These are phyloP conservation scores for Colletotrichum lini DNA, from an alignment of 2,329 filamentous ascomycete genomes.

Conservation along the genomic window DNA sequence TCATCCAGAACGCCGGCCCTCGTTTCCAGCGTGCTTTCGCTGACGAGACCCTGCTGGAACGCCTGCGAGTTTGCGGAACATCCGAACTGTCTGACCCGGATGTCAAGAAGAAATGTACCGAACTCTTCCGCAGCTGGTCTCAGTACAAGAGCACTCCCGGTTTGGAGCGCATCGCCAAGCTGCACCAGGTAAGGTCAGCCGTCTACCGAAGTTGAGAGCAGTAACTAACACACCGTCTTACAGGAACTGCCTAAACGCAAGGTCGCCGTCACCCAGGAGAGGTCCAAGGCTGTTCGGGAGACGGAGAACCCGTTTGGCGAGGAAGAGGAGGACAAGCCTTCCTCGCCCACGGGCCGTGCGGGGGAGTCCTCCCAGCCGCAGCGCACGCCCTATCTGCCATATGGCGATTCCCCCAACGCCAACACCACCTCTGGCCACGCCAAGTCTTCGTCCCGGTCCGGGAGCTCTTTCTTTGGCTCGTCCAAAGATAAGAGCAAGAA, in stretches of 20 bases:
- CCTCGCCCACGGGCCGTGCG: slow-evolving; percentile 45
- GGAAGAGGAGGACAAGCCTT: slow-evolving; percentile 70
- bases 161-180: slow-evolving; percentile 81
- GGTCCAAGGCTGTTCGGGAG: slow-evolving; percentile 87
- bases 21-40: slow-evolving; percentile 90
- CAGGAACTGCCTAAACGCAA: slow-evolving; percentile 77
- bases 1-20: slow-evolving; percentile 94
- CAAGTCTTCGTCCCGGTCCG: slow-evolving; percentile 57
- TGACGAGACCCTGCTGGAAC: slow-evolving; percentile 92
- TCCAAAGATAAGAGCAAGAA: slow-evolving; percentile 63
- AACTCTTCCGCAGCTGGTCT: slow-evolving; percentile 90
- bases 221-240: slow-evolving; percentile 1
- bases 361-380: slow-evolving; percentile 46
- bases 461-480: slow-evolving; percentile 58
- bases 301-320: slow-evolving; percentile 81
- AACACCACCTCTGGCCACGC: slow-evolving; percentile 45
- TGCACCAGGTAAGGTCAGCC: slow-evolving; percentile 72
- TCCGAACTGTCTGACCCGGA: slow-evolving; percentile 87
- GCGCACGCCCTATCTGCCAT: slow-evolving; percentile 47
- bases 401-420: slow-evolving; percentile 43
- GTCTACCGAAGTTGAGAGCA: background rate
- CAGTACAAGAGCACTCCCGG: slow-evolving; percentile 87
- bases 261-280: slow-evolving; percentile 80
- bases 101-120: slow-evolving; percentile 90
- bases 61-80: slow-evolving; percentile 88